These are phyloP conservation scores for Ceratobasidium sp. DNA, from an alignment of 1,284 basidiomycete species.

Conservation along the genomic window DNA sequence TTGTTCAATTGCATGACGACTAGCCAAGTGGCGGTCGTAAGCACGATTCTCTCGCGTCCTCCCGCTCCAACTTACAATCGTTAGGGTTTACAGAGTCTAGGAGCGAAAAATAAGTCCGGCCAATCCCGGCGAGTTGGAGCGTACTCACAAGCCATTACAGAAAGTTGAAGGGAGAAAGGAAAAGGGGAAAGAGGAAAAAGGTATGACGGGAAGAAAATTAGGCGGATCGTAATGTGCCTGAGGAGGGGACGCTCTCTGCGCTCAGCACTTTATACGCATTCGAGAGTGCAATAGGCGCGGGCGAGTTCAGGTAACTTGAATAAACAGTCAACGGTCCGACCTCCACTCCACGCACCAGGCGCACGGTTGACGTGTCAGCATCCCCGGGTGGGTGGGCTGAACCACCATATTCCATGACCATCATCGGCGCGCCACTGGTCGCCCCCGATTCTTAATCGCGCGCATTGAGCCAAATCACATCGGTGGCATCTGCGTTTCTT, in stretches of 20 bases:
- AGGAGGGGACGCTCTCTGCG: neutral
- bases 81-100: conserved; percentile 27
- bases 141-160: conserved; percentile 27
- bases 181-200: neutral
- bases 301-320: conserved; percentile 7
- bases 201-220: conserved; percentile 24
- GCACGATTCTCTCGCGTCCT: neutral
- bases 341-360: conserved; percentile 31
- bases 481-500: conserved; percentile 14
- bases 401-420: conserved; percentile 8
- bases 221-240: conserved; percentile 37
- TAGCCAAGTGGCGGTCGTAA: neutral
- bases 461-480: conserved; percentile 37
- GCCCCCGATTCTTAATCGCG: conserved; percentile 24
- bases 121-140: too few relatives aligned
- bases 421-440: conserved; percentile 39
- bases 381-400: conserved; percentile 20
- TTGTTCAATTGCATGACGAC: conserved; percentile 38
- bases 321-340: conserved; percentile 38
- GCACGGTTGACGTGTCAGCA: conserved; percentile 31
- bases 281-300: conserved; percentile 16
- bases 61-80: conserved; percentile 14
- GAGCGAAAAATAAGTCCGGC: neutral
- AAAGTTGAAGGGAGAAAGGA: neutral
- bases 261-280: conserved; percentile 33